Base-by-base conservation (phyloP, 257 asterid species). In the Striga asiatica region DNA sequence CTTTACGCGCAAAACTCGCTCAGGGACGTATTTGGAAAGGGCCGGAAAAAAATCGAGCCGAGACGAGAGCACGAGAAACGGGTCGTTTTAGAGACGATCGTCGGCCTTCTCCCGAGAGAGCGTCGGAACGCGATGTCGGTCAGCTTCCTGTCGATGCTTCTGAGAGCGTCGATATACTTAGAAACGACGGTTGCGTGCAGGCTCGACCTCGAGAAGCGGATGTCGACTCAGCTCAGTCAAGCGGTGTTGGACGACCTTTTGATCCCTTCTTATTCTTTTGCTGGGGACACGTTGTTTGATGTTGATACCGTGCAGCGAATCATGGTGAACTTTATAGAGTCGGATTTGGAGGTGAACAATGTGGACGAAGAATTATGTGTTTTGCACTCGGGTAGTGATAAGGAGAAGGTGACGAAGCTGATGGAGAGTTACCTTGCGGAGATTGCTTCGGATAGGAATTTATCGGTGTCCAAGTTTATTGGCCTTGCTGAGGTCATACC, bases 111-210 rank as follows among this genome's bases (percentile, higher is more conserved):
- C 2, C 94, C 95, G 11, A 71, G 76, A 66, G 97, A 77, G 82
- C 79, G n/a, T n/a, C n/a, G 74, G 50, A 79, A 89, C 68, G 58
- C 81, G 1, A 58, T 81, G 70, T 81, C 95, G 0, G 95, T 89
- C 23, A 82, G 95, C 83, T 85, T 85, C 68, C 76, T 89, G 1
- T 89, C 95, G 7, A 82, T 79, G 95, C 87, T 85, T 47, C 89
- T 89, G 3, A 72, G 95, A 60, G 97, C 95, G 13, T 69, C 95
- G 13, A 82, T 82, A 47, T 77, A 66, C 66, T 73, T 89, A 0
- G 95, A 85, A 21, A 82, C 95, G 7, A 85, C 95, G 0, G 87
- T 85, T 16, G 92, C 94, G 35, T 89, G 97, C 66, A 66, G 87
- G 71, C 86, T 89, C 4, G 95, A 89, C 70, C 51, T 89, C 77